Conservation (phyloP, 306 rosid genomes). For the Cajanus cajan region DNA sequence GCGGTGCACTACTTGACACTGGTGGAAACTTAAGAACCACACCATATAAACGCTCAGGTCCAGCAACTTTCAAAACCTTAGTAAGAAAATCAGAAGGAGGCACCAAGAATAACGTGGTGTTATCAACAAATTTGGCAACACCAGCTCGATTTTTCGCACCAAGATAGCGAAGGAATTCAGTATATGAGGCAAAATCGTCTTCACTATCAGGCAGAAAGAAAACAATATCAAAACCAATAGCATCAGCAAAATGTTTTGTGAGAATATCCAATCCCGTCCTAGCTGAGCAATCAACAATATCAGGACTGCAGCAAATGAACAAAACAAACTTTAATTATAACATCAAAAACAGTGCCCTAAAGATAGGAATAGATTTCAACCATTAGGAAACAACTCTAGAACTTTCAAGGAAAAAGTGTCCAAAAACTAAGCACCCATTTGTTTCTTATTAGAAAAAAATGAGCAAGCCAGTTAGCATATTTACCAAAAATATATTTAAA, state of each 20-base stretch:
- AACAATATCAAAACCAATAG: conserved; percentile 84
- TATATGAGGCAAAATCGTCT: conserved; percentile 99
- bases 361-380: conserved; percentile 18
- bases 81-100: conserved; percentile 97
- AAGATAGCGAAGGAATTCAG: conserved; percentile 91
- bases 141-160: conserved; percentile 96
- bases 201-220: conserved; percentile 98
- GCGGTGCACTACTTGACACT: conserved; percentile 46
- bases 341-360: background rate
- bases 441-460: background rate
- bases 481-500: background rate
- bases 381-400: background rate
- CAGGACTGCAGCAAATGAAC: conserved; percentile 76
- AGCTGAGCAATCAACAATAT: conserved; percentile 93
- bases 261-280: conserved; percentile 97
- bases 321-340: conserved; percentile 30
- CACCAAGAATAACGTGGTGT: conserved; percentile 87
- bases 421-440: background rate
- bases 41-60: conserved; percentile 97
- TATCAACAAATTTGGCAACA: conserved; percentile 91
- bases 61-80: conserved; percentile 76
- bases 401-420: background rate
- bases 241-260: conserved; percentile 86
- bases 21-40: conserved; percentile 93
- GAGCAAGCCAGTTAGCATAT: background rate